These are phyloP conservation scores for Chalaropsis thielavioides DNA, from an alignment of 2,329 filamentous ascomycete species.

Conservation along the genomic window DNA sequence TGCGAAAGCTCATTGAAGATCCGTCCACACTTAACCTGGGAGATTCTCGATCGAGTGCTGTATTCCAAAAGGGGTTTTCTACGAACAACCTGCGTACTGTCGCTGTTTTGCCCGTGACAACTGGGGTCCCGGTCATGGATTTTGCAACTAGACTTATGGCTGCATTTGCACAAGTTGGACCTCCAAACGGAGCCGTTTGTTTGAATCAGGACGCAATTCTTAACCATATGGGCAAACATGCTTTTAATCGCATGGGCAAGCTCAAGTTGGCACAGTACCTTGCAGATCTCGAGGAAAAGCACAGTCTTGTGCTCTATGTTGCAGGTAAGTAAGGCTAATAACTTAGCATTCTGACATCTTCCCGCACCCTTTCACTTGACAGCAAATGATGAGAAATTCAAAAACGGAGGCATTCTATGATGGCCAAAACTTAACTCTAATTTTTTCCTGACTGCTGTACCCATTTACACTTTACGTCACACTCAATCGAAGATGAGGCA, in stretches of 20 bases:
- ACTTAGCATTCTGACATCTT: slow-evolving; percentile 4
- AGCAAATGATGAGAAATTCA: slow-evolving; percentile 38
- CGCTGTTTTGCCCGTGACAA: slow-evolving; percentile 76
- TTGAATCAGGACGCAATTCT: slow-evolving; percentile 88
- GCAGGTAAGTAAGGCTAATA: slow-evolving; percentile 42
- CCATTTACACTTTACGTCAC: slow-evolving; percentile 9
- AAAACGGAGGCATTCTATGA: slow-evolving; percentile 36
- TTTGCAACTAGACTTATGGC: slow-evolving; percentile 82
- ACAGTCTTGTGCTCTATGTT: slow-evolving; percentile 86
- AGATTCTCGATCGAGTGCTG: slow-evolving; percentile 32
- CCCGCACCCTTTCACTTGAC: slow-evolving; percentile 5
- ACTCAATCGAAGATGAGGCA: slow-evolving; percentile 22
- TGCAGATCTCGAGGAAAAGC: slow-evolving; percentile 93
- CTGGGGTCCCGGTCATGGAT: slow-evolving; percentile 85
- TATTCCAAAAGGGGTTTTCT: slow-evolving; percentile 52
- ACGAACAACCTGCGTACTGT: slow-evolving; percentile 88
- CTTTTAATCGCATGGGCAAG: slow-evolving; percentile 95
- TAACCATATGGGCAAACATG: slow-evolving; percentile 87
- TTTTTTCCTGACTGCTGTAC: slow-evolving; percentile 46
- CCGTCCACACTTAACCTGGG: slow-evolving; percentile 52
- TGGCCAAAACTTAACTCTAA: slow-evolving; percentile 45
- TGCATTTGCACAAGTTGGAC: slow-evolving; percentile 77
- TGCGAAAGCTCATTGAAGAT: slow-evolving; percentile 77
- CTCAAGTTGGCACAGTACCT: slow-evolving; percentile 90
- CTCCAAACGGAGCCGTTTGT: slow-evolving; percentile 76